Percentiles rank a stretch among this genome's conserved stretches.
These are phyloP conservation scores for Fusarium sp. DNA, from an alignment of 2,329 filamentous ascomycete species.

Conservation along the genomic window DNA sequence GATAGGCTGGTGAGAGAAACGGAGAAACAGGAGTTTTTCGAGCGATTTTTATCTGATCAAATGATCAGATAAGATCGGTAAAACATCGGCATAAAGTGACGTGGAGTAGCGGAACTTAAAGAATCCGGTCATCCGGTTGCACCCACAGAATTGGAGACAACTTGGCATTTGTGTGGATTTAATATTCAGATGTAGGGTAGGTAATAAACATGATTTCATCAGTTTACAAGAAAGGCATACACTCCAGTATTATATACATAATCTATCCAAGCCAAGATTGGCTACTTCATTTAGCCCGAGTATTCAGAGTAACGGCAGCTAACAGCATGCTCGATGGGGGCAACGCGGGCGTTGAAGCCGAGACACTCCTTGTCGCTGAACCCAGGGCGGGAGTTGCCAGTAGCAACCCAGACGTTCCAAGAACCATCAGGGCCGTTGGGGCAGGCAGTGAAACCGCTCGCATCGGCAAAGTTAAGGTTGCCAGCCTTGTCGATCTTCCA, in stretches of 20 bases:
- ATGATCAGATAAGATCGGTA: conserved; percentile 42
- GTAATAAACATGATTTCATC: not conserved
- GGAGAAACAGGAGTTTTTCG: conserved; percentile 9
- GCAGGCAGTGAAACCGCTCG: conserved; percentile 62
- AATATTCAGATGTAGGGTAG: not conserved
- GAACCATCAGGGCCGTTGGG: conserved; percentile 55
- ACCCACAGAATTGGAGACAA: not conserved
- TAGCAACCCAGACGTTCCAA: conserved; percentile 55
- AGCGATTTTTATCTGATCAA: conserved; percentile 45
- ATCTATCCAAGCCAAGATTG: not conserved
- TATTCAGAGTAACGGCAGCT: conserved; percentile 53
- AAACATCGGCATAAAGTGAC: conserved; percentile 10
- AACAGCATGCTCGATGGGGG: conserved; percentile 50
- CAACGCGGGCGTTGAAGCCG: conserved; percentile 49
- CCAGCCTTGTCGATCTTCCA: conserved; percentile 59
- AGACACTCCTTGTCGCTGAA: conserved; percentile 52
- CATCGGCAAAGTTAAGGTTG: not conserved
- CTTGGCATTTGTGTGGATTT: conserved; percentile 1
- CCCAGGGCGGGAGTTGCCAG: conserved; percentile 50
- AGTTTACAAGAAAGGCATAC: not conserved
- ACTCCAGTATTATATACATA: conserved; percentile 1
- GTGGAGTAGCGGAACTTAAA: not conserved
- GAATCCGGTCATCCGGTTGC: not conserved
- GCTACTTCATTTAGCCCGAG: not conserved
- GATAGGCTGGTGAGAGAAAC: not conserved